Base-by-base conservation (phyloP, 2,329 filamentous ascomycete species). In the Chalaropsis ovoidea region DNA sequence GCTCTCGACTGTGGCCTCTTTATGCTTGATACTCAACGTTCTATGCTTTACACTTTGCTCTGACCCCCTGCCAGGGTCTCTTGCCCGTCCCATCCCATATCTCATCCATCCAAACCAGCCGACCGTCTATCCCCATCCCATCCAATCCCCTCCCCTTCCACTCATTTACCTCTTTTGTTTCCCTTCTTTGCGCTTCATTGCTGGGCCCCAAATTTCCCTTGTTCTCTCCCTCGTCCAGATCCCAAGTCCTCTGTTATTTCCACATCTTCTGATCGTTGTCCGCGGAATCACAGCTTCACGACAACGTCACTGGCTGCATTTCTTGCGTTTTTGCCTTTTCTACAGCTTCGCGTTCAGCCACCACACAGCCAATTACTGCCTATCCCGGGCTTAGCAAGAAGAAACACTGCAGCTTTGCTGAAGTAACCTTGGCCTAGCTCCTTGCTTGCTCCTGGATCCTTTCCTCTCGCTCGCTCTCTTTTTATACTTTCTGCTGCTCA, bases 141-240 rank as follows among this genome's bases (percentile, higher is more conserved):
- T 10, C 45, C 19, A 22, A 27, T 15, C 52, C 52, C 22, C 11
- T 42, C 62, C 62, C 49, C 35, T 64, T 56, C 49, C 42, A 43
- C 22, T 56, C 60, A 58, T 67, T 58, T 54, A 61, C 61, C 63
- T 63, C 63, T 60, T 60, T 24, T 49, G 45, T 39, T 39, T 47
- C 62, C 67, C 61, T 61, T 65, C 62, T 31, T 65, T 64, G 64
- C 68, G 62, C 62, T 68, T 56, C 52, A 69, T 69, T 72, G 73
- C 72, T 71, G 72, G 70, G 69, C 71, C 70, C 69, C 72, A 71
- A 71, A 72, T 70, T 24, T 47, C 60, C 60, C 60, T 62, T 62
- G 60, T 45, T 45, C 13, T n/a, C 41, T 62, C 60, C 15, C 60
- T 62, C 41, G n/a, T 45, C 27, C 31, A 58, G 27, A 58, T 10